Conservation (phyloP, 2,329 filamentous ascomycete genomes). For the Spiromastix sp. region DNA sequence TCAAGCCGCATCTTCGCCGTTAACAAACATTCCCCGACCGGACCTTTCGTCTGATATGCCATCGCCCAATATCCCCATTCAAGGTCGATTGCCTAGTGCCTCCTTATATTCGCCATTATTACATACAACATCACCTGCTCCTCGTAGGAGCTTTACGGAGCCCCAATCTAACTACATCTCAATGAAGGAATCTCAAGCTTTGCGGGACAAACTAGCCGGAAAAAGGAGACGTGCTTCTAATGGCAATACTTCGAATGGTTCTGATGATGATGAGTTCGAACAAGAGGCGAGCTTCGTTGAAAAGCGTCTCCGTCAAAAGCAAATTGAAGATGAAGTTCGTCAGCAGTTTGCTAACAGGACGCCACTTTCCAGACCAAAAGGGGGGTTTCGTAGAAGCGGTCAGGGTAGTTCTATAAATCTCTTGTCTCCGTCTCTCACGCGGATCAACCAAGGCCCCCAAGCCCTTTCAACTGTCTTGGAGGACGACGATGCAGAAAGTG, state of each 20-base stretch:
- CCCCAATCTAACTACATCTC: conserved; percentile 34
- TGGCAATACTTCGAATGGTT: conserved; percentile 20
- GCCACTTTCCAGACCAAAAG: conserved; percentile 19
- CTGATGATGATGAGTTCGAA: conserved; percentile 33
- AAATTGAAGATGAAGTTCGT: conserved; percentile 24
- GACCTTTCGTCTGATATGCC: conserved; percentile 37
- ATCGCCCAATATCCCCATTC: conserved; percentile 38
- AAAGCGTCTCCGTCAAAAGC: conserved; percentile 22
- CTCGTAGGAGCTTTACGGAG: conserved; percentile 29
- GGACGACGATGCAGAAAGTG: conserved; percentile 14
- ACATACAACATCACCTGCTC: conserved; percentile 19
- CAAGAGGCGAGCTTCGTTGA: conserved; percentile 31
- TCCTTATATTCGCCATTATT: conserved; percentile 29
- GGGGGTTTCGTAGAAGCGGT: conserved; percentile 8
- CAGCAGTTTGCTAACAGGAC: conserved; percentile 26
- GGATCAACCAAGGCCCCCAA: too few species aligned
- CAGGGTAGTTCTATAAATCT: too few species aligned
- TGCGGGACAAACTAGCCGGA: conserved; percentile 24
- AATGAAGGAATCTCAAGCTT: conserved; percentile 36
- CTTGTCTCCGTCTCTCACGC: too few species aligned
- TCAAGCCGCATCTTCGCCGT: conserved; percentile 37
- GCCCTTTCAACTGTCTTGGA: conserved; percentile 6
- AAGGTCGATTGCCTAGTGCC: conserved; percentile 24
- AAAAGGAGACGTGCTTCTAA: conserved; percentile 26
- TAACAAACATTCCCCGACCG: conserved; percentile 24